Base-by-base conservation (phyloP, 805 yeast species). In the Isabelozyma gotoi region DNA sequence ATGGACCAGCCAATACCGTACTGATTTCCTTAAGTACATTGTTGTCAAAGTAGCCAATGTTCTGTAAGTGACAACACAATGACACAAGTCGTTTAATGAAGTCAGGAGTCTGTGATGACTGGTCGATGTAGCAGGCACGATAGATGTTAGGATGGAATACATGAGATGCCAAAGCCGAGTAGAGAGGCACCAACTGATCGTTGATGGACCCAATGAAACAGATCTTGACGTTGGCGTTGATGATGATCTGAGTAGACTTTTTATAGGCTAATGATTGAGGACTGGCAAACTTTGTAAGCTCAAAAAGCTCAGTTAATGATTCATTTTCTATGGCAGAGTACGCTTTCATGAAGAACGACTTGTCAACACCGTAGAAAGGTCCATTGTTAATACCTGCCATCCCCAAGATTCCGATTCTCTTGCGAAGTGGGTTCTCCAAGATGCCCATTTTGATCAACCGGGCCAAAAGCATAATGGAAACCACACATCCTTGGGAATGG, bases 301-400 rank as follows among this genome's bases (percentile, higher is more conserved):
- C 94, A 64, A 92, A 92, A 41, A 92, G 68, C 62, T 92, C 99
- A 53, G 77, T 68, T 66, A 92, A 64, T 0, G 97, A 88, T 42
- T 86, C 96, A 51, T 83, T 86, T 59, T 94, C 99, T 46, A 92
- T 85, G 0, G 96, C 82, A 1, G 96, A 84, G 56, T 90, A 90
- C 0, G 97, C 97, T 50, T 90, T 78, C 64, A 92, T 84, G 48
- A 91, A 78, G 19, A 90, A 68, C 7, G 83, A 81, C 60, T 88
- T 90, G 59, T 94, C 98, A 53, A 81, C 80, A 0, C 97, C 97
- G 51, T 82, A 88, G 58, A 88, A 87, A 2, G 99, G 99, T 0
- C 99, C 99, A 59, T 88, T 81, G 54, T 90, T 88, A 18, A 91
- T 81, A 1, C 98, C 98, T 0, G 98, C 98, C 99, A 92, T 92